phyloP scores from a whole-genome alignment of 352 stramenopile species.

The Pythium sukuiense region DNA sequence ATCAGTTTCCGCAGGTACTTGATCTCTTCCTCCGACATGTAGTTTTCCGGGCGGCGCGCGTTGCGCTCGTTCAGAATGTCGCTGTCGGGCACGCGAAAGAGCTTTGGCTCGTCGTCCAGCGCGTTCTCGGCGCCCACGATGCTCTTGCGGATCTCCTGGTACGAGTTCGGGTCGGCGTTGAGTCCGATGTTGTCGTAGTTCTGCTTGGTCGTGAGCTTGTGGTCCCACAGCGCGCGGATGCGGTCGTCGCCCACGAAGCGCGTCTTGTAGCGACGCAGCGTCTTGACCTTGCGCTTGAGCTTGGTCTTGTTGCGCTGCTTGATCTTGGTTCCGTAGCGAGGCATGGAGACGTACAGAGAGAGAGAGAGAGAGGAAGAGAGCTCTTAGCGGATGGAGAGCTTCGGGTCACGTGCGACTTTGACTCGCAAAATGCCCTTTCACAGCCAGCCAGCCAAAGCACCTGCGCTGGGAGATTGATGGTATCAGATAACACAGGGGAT shows the following conservation, averaged over 20 bases:
- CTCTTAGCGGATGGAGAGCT: background rate
- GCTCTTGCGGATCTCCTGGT: slow-evolving; percentile 48
- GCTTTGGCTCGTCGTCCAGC: slow-evolving; percentile 56
- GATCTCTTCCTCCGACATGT: slow-evolving; percentile 78
- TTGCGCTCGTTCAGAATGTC: slow-evolving; percentile 80
- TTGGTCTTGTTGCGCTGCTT: slow-evolving; percentile 70
- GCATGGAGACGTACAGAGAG: slow-evolving; percentile 30
- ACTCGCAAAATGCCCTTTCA: slow-evolving; percentile 16
- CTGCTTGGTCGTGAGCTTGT: slow-evolving; percentile 76
- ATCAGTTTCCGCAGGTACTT: slow-evolving; percentile 75
- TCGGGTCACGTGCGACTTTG: background rate
- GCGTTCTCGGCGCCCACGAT: slow-evolving; percentile 45
- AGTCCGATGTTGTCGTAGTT: slow-evolving; percentile 81
- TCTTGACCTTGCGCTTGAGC: slow-evolving; percentile 67
- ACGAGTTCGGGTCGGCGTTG: slow-evolving; percentile 63
- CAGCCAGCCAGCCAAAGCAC: slow-evolving; percentile 17
- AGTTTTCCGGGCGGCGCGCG: slow-evolving; percentile 61
- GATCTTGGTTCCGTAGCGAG: slow-evolving; percentile 50
- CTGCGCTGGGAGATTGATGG: background rate
- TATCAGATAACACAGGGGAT: background rate
- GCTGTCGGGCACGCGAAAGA: slow-evolving; percentile 79
- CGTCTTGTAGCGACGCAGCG: slow-evolving; percentile 72
- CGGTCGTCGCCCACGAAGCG: slow-evolving; percentile 70
- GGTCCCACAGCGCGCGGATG: slow-evolving; percentile 74
- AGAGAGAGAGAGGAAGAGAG: background rate